Conservation (phyloP, 108 stramenopile species). For the Aurantiochytrium sp. region DNA sequence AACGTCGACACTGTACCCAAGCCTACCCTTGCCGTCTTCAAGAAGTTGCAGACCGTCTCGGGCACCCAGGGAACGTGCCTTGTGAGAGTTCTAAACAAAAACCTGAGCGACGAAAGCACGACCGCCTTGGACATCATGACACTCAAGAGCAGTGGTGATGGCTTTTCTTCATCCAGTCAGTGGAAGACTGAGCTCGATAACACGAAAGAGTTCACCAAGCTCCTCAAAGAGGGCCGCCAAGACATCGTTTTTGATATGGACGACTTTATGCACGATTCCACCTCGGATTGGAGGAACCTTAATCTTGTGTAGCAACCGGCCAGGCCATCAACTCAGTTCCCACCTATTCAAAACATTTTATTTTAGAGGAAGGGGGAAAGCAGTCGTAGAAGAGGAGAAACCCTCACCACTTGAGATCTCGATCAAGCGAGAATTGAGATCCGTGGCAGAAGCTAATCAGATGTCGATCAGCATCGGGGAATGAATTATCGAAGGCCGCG, state of each 20-base stretch:
- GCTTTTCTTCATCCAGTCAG: neutral
- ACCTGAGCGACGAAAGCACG: neutral
- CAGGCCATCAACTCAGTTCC: no score
- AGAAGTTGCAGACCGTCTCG: neutral
- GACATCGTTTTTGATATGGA: neutral
- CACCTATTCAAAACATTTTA: no score
- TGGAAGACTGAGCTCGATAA: neutral
- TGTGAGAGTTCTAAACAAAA: neutral
- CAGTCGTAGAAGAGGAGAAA: no score
- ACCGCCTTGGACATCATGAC: neutral
- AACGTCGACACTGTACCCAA: neutral
- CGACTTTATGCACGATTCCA: neutral
- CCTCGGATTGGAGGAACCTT: neutral
- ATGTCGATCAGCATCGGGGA: no score
- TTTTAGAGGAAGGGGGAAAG: no score
- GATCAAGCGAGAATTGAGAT: no score
- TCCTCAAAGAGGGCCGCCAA: neutral
- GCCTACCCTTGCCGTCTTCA: neutral
- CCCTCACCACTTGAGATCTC: no score
- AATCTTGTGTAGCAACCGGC: neutral
- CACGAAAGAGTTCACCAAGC: neutral
- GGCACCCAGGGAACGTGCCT: neutral
- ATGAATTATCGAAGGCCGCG: no score
- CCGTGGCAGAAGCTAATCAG: no score
- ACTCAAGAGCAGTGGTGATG: neutral